These are phyloP conservation scores for Emericellopsis atlantica DNA, from an alignment of 2,329 filamentous ascomycete genomes.

Conservation along the genomic window DNA sequence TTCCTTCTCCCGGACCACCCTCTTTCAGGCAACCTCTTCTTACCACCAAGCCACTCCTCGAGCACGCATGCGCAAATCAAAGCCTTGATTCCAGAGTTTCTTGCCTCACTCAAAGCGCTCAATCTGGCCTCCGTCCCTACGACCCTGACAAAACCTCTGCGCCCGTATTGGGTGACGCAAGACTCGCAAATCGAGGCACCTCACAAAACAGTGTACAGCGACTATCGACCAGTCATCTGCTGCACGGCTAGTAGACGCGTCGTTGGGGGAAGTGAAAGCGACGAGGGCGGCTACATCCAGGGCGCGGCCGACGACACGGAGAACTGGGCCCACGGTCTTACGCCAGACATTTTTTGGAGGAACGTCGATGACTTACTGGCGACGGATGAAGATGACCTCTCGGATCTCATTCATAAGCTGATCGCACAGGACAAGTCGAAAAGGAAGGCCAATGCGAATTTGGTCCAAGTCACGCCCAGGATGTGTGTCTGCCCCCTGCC, in stretches of 20 bases:
- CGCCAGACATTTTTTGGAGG: constrained; percentile 67
- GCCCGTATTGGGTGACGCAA: constrained; percentile 70
- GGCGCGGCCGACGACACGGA: constrained; percentile 92
- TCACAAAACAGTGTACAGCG: constrained; percentile 23
- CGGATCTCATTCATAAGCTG: constrained; percentile 26
- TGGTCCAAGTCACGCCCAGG: constrained; percentile 18
- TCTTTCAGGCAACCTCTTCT: constrained; percentile 42
- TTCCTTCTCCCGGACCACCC: constrained; percentile 54
- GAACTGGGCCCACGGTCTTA: constrained; percentile 78
- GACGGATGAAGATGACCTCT: constrained; percentile 52
- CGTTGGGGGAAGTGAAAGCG: constrained; percentile 43
- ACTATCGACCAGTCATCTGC: constrained; percentile 64
- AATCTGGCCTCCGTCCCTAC: constrained; percentile 38
- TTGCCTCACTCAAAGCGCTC: constrained; percentile 38
- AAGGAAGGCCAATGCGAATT: neutral
- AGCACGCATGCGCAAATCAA: constrained; percentile 68
- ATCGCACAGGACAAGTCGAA: constrained; percentile 1
- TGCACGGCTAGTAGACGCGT: constrained; percentile 74
- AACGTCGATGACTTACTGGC: constrained; percentile 47
- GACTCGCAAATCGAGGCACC: constrained; percentile 33
- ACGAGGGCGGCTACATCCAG: constrained; percentile 67
- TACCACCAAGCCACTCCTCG: constrained; percentile 61
- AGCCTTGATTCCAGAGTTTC: constrained; percentile 41
- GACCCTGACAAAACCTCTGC: constrained; percentile 57
- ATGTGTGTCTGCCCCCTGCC: constrained; percentile 24